These are phyloP conservation scores for Acanthamoeba royreba DNA, from an alignment of 208 protist genomes.

Conservation along the genomic window DNA sequence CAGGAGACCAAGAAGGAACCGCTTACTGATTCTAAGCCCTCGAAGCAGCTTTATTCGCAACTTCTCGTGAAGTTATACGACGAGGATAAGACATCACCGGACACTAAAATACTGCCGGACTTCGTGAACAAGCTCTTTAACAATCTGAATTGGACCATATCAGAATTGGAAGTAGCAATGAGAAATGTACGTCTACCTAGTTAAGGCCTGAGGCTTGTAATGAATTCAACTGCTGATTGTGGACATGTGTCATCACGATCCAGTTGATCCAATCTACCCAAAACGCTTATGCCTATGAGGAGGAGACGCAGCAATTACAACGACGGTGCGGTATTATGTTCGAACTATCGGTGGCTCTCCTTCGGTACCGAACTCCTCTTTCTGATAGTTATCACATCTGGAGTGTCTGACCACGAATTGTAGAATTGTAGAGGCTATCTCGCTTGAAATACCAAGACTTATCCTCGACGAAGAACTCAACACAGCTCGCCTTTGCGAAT, in stretches of 20 bases:
- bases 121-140: conserved; percentile 61
- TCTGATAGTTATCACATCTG: no score
- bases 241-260: not conserved
- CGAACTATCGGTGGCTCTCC: conserved; percentile 19
- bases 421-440: conserved; percentile 36
- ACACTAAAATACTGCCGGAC: not conserved
- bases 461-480: conserved; percentile 39
- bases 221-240: not conserved
- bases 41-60: not conserved
- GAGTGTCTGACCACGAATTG: no score
- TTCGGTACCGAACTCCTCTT: no score
- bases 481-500: not conserved
- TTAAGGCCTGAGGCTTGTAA: no score
- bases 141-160: conserved; percentile 59
- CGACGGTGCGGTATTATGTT: conserved; percentile 45
- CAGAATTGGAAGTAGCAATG: conserved; percentile 54
- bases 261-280: not conserved
- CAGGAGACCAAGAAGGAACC: not conserved
- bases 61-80: not conserved
- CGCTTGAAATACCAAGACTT: not conserved
- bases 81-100: not conserved
- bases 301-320: conserved; percentile 8
- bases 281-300: not conserved
- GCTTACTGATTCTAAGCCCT: not conserved
- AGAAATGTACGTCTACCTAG: not conserved